Conservation (phyloP, 306 rosid species). For the Lathyrus aphaca region DNA sequence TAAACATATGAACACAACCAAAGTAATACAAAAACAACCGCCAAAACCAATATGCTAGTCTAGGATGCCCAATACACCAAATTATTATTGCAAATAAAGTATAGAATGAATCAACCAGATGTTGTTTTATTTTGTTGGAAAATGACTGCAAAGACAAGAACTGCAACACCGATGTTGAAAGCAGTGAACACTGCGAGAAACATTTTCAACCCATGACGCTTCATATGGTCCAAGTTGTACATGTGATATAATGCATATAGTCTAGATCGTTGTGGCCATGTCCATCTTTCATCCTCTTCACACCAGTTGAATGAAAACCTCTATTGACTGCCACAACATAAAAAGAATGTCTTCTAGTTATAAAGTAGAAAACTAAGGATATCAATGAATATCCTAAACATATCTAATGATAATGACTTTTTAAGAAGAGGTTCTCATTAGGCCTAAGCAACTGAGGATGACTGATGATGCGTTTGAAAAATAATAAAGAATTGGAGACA, state of each 20-base stretch:
- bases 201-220: conserved; percentile 50
- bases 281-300: conserved; percentile 58
- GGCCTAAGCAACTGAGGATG: no score
- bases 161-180: conserved; percentile 59
- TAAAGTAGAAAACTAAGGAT: background rate
- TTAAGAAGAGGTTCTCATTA: no score
- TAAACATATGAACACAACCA: conserved; percentile 34
- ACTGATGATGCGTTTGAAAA: no score
- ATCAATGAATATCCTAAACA: no score
- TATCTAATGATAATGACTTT: no score
- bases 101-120: conserved; percentile 42
- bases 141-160: conserved; percentile 55
- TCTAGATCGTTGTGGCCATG: conserved; percentile 55
- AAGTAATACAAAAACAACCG: conserved; percentile 23
- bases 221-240: conserved; percentile 62
- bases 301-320: conserved; percentile 51
- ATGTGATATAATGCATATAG: conserved; percentile 53
- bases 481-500: conserved; percentile 27
- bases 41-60: conserved; percentile 34
- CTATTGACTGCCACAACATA: conserved; percentile 48
- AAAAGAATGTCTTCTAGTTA: conserved; percentile 25
- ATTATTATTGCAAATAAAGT: conserved; percentile 29
- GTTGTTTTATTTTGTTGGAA: conserved; percentile 64
- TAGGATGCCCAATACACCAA: conserved; percentile 37
- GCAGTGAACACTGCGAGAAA: conserved; percentile 52